These are phyloP conservation scores for Cinnamomum micranthum DNA, from an alignment of 164 flowering plant genomes.

Conservation along the genomic window DNA sequence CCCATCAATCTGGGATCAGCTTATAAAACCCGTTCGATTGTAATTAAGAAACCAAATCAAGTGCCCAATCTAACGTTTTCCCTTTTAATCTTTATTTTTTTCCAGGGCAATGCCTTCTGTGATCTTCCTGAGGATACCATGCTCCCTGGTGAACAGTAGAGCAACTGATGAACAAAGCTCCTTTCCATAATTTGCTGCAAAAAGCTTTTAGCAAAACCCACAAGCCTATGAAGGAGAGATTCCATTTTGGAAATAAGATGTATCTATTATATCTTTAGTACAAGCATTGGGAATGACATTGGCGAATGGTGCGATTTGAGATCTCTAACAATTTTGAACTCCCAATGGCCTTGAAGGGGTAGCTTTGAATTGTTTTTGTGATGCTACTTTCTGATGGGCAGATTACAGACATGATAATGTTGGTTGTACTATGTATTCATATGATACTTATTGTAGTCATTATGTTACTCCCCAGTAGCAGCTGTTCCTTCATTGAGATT, in stretches of 20 bases:
- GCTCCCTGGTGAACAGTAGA: slow-evolving; percentile 95
- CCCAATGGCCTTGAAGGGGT: neutral
- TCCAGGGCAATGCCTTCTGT: slow-evolving; percentile 76
- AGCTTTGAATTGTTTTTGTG: neutral
- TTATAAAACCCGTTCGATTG: neutral
- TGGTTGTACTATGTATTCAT: neutral
- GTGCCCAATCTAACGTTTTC: neutral
- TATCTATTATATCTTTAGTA: neutral
- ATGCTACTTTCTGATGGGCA: neutral
- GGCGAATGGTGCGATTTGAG: neutral
- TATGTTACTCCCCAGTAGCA: no score
- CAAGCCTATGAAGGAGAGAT: neutral
- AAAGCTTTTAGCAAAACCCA: neutral
- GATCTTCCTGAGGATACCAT: slow-evolving; percentile 95
- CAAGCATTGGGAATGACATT: neutral
- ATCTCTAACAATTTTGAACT: neutral
- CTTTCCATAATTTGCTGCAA: neutral
- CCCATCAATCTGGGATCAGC: neutral
- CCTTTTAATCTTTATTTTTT: neutral
- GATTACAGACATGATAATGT: neutral
- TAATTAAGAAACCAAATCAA: neutral
- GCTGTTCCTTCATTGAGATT: no score
- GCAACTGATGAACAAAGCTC: neutral
- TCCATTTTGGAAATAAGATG: neutral
- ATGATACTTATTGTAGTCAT: neutral